Evolutionary conservation across 2,329 filamentous ascomycete genomes (phyloP).

Genomic region (Pestalotiopsis sp.): DNA sequence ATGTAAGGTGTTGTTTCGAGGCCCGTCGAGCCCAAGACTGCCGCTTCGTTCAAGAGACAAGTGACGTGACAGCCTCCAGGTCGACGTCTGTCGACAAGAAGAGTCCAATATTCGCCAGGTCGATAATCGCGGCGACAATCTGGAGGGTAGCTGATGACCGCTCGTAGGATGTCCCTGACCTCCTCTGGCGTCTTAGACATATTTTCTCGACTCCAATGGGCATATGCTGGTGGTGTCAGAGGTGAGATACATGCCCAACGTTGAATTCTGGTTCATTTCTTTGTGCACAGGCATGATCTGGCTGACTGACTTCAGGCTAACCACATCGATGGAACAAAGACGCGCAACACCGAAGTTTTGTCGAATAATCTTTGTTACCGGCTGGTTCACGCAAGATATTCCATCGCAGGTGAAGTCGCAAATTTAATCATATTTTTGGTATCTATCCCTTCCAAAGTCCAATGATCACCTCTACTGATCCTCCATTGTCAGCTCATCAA

Average conservation of each 20-base stretch:
- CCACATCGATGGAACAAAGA: too few relatives aligned
- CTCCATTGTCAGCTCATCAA: constrained; percentile 82
- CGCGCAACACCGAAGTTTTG: background rate
- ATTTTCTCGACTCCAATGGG: too few relatives aligned
- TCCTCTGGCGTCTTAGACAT: background rate
- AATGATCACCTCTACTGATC: constrained; percentile 40
- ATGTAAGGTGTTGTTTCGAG: background rate
- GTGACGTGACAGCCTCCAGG: background rate
- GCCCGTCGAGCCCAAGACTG: background rate
- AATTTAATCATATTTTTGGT: background rate
- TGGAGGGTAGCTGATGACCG: background rate
- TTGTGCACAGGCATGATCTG: background rate
- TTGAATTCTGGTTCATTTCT: background rate
- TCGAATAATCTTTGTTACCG: background rate
- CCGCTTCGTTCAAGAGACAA: background rate
- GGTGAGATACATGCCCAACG: background rate
- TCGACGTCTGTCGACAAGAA: background rate
- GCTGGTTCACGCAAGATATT: background rate
- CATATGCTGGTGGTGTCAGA: background rate
- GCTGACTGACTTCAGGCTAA: too few relatives aligned
- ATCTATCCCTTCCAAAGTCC: background rate
- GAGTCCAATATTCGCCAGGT: background rate
- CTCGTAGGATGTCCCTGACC: background rate
- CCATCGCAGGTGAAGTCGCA: background rate
- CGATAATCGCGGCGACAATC: background rate